Evolutionary conservation across 2,329 filamentous ascomycete species (phyloP), one percentile per base, ranked within the genome.

Genomic region (Penicillium olsonii): DNA sequence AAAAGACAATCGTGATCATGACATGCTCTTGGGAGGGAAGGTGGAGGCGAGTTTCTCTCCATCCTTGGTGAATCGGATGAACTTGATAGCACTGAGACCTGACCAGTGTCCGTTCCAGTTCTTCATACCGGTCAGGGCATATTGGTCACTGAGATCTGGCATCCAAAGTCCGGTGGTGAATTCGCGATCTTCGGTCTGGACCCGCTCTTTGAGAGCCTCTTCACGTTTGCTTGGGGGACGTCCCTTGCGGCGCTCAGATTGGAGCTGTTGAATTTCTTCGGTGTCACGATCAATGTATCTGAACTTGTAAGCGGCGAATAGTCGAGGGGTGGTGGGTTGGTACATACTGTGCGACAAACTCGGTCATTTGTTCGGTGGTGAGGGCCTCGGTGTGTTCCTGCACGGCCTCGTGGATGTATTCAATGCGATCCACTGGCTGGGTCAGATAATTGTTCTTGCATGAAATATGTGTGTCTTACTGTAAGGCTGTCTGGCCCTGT

Each of bases 81-180:
- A 97, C 52, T 85, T 83, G 58, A 96, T 69, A 8, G 81, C 86
- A 27, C 85, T 83, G 54, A 96, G 78, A 61, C 87, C 87, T 8
- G 88, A 80, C 92, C 92, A 97, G 20, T 88, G 82, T 4, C 88
- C 88, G 56, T 90, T 87, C 90, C 91, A 97, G 18, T 79, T 77
- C 55, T 83, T 80, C 34, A 97, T 71, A 57, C 82, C 79, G 49
- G 78, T 72, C 43, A 88, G 72, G 58, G 85, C 90, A 40, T 85
- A 80, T 34, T 79, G 76, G 35, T 84, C 80, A 47, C 84, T 81
- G 45, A 96, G 75, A 66, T 96, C 88, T 0, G 92, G 92, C 34
- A 95, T 70, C 71, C 69, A 87, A 65, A 96, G 95, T 0, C 94
- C 94, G 45, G 84, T 84, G 55, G 86, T 81, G 58, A 88, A 89